Evolutionary conservation across 75 land plant species (phyloP), one percentile per base, ranked within the genome.

Genomic region (Pinus albicaulis): DNA sequence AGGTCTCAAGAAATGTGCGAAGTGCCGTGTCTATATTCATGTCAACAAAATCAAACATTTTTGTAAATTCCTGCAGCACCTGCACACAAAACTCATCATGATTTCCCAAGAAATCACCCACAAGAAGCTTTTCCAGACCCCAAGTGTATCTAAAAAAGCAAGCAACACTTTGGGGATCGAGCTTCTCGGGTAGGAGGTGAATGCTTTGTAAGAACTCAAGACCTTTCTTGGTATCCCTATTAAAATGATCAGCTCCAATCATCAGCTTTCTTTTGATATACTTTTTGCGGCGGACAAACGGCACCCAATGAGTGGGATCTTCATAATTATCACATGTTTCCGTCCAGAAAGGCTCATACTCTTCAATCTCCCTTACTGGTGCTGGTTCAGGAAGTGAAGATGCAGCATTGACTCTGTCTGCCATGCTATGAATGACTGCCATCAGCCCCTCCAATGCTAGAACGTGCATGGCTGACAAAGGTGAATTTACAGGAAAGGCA

Each of bases 391-490:
- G 65, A 53, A 44, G 36, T 52, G 55, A 25, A 10, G 70, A 76
- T 24, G 55, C 22, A 8, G 78, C 17, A 55, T 36, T 53, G 59
- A 77, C 78, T 55, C 87, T 74, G 59, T 92, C 92, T 25, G 92
- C 96, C 77, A 95, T 93, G 73, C 79, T 91, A 68, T 89, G 89
- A 44, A 98, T 82, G 53, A 93, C 77, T 19, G 84, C 76, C 2
- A 90, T 80, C 31, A 98, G 83, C 28, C 98, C 99, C 77, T 98
- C 96, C 20, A 98, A 89, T n/a, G 99, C 98, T 72, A 93, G 87
- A 57, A 93, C 72, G 57, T 95, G 96, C 82, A 90, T 80, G 22
- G 91, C 77, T 24, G 96, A 83, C 73, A 98, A 76, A 15, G 93
- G 92, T 59, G 81, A 80, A 72, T 69, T 81, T 11, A 77, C 79